These are phyloP conservation scores for Thalassiosira ordinaria DNA, from an alignment of 352 stramenopile genomes.

Conservation along the genomic window DNA sequence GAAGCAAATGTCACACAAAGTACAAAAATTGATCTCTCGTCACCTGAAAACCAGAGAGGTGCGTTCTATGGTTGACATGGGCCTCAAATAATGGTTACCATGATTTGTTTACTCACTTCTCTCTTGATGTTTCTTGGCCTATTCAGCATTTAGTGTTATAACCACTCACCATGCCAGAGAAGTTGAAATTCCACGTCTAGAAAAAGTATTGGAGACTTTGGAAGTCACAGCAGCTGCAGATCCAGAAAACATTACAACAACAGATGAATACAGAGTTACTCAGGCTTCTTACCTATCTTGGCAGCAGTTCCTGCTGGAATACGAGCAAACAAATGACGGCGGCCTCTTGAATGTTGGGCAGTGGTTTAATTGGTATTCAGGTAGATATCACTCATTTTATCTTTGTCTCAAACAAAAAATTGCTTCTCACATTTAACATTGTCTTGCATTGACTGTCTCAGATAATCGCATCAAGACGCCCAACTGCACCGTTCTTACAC, in stretches of 20 bases:
- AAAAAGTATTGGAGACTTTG: not conserved
- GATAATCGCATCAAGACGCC: not conserved
- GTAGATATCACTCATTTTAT: too few species aligned
- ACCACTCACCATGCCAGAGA: not conserved
- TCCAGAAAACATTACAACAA: not conserved
- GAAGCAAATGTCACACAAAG: not conserved
- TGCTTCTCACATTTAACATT: too few species aligned
- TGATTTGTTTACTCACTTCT: too few species aligned
- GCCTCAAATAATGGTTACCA: too few species aligned
- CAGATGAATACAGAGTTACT: not conserved
- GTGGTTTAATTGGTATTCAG: not conserved
- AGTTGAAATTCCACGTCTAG: not conserved
- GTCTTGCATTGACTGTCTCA: too few species aligned
- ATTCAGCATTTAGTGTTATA: not conserved
- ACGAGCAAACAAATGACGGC: not conserved
- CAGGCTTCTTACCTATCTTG: not conserved
- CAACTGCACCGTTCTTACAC: not conserved
- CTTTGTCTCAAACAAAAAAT: too few species aligned
- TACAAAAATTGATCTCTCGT: not conserved
- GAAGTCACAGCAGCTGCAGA: not conserved
- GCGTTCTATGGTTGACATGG: too few species aligned
- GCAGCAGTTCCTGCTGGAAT: not conserved
- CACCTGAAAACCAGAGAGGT: not conserved
- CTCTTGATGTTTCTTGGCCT: too few species aligned
- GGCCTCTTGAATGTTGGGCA: not conserved